Conservation (phyloP, 106 monocot genomes). For the Apostasia shenzhenica region DNA sequence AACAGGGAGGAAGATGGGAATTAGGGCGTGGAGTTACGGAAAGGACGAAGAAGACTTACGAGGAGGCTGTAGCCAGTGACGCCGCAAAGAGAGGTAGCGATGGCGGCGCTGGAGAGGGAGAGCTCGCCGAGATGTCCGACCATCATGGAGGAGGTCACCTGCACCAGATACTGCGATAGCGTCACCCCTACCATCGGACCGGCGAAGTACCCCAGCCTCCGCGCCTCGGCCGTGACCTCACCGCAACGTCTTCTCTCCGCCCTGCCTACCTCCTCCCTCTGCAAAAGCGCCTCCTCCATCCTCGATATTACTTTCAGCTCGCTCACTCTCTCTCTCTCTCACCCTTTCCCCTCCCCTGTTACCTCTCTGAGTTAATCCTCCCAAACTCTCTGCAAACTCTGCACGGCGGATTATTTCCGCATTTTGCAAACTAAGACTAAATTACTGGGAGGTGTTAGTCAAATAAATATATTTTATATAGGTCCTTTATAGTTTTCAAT, state of each 20-base stretch:
- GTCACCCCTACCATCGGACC: slow-evolving; percentile 50
- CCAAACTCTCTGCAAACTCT: too few species aligned
- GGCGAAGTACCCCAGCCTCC: slow-evolving; percentile 28
- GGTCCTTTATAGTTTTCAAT: too few species aligned
- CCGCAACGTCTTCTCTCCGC: neutral
- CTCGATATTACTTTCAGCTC: too few species aligned
- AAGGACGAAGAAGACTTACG: slow-evolving; percentile 13
- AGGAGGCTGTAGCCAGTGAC: slow-evolving; percentile 78
- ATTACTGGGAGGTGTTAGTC: too few species aligned
- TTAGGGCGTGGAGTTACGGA: too few species aligned
- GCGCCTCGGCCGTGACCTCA: slow-evolving; percentile 22
- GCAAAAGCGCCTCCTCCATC: slow-evolving; percentile 8
- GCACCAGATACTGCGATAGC: slow-evolving; percentile 36
- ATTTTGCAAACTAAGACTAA: too few species aligned
- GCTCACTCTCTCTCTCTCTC: too few species aligned
- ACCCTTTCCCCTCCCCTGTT: too few species aligned
- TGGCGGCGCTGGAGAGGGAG: slow-evolving; percentile 44
- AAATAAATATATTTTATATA: too few species aligned
- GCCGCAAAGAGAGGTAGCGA: slow-evolving; percentile 50
- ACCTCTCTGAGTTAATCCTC: too few species aligned
- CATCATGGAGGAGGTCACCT: slow-evolving; percentile 55
- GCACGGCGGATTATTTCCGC: too few species aligned
- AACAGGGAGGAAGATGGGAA: too few species aligned
- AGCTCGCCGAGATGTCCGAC: slow-evolving; percentile 67
- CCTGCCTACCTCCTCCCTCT: slow-evolving; percentile 3